Evolutionary conservation across 2,329 filamentous ascomycete genomes (phyloP).

Genomic region (Phyllosticta citrichinensis): DNA sequence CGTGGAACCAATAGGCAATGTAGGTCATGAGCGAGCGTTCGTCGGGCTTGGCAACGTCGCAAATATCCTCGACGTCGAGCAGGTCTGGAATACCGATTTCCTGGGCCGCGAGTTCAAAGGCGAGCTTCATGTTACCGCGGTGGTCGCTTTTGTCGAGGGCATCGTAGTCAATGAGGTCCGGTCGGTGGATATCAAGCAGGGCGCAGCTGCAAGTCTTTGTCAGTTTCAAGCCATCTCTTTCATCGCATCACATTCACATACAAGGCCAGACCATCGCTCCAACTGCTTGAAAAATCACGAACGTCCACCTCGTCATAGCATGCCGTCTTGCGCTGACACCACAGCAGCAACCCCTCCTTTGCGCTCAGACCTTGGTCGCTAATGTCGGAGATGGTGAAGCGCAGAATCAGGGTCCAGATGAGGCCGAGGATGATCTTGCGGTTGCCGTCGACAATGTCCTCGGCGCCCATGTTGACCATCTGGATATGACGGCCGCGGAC

Average conservation of each 20-base stretch:
- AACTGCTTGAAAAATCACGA: constrained; percentile 86
- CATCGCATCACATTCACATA: constrained; percentile 17
- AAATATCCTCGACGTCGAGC: constrained; percentile 95
- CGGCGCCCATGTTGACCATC: constrained; percentile 96
- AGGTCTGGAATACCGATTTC: constrained; percentile 96
- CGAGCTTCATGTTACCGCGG: constrained; percentile 92
- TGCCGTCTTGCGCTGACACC: constrained; percentile 97
- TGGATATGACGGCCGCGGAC: constrained; percentile 86
- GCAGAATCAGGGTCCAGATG: constrained; percentile 96
- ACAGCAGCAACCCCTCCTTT: constrained; percentile 87
- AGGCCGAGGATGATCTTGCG: constrained; percentile 86
- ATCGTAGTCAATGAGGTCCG: constrained; percentile 95
- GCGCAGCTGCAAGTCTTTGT: constrained; percentile 51
- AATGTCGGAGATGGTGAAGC: constrained; percentile 98
- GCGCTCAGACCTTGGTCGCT: constrained; percentile 96
- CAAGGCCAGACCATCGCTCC: constrained; percentile 96
- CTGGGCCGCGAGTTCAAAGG: constrained; percentile 90
- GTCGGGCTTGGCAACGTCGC: constrained; percentile 90
- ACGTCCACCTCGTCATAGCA: constrained; percentile 98
- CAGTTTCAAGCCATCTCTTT: neutral
- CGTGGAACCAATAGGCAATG: constrained; percentile 99
- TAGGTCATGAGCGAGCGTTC: constrained; percentile 98
- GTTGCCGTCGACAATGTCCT: constrained; percentile 71
- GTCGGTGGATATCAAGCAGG: constrained; percentile 89
- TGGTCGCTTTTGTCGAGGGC: constrained; percentile 88